A percentile compares a stretch with the other conserved stretches of the same genome.
Conservation (phyloP, 1,139 yeast genomes). For the Pichia sp. region DNA sequence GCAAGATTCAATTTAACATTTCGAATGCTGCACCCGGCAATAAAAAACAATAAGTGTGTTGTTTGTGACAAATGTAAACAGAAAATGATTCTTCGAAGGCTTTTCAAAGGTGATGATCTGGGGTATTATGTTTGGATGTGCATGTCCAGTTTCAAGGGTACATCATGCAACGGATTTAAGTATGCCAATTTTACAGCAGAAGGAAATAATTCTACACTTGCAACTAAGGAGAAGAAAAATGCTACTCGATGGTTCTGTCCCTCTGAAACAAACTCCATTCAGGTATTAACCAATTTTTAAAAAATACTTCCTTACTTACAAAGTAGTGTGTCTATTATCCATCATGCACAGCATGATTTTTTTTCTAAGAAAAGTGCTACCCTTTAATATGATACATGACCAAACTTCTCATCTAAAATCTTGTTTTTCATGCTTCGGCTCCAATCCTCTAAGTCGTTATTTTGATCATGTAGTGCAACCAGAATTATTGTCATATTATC, state of each 20-base stretch:
- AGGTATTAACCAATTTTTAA: slow-evolving; percentile 64
- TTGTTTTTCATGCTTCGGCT: slow-evolving; percentile 43
- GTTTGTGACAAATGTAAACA: slow-evolving; percentile 40
- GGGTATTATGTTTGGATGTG: slow-evolving; percentile 53
- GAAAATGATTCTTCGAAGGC: slow-evolving; percentile 42
- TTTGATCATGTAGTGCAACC: slow-evolving; percentile 36
- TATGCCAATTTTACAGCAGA: slow-evolving; percentile 38
- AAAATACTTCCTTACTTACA: slow-evolving; percentile 75
- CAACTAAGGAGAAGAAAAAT: neutral
- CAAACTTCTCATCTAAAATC: slow-evolving; percentile 41
- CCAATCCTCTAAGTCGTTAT: slow-evolving; percentile 44
- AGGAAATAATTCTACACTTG: too few species aligned
- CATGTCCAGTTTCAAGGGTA: slow-evolving; percentile 31
- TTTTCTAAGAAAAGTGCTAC: neutral
- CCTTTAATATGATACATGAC: slow-evolving; percentile 9
- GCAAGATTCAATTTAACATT: slow-evolving; percentile 57
- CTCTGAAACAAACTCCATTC: neutral
- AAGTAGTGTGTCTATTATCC: too few species aligned
- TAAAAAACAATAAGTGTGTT: slow-evolving; percentile 35
- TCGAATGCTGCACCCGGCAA: slow-evolving; percentile 40
- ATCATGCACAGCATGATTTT: slow-evolving; percentile 2
- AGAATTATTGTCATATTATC: slow-evolving; percentile 73
- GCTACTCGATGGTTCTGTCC: slow-evolving; percentile 9
- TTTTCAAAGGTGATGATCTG: slow-evolving; percentile 37
- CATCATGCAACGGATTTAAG: slow-evolving; percentile 40